phyloP scores from a whole-genome alignment of 495 filamentous ascomycete species.

The Aspergillus hancockii region DNA sequence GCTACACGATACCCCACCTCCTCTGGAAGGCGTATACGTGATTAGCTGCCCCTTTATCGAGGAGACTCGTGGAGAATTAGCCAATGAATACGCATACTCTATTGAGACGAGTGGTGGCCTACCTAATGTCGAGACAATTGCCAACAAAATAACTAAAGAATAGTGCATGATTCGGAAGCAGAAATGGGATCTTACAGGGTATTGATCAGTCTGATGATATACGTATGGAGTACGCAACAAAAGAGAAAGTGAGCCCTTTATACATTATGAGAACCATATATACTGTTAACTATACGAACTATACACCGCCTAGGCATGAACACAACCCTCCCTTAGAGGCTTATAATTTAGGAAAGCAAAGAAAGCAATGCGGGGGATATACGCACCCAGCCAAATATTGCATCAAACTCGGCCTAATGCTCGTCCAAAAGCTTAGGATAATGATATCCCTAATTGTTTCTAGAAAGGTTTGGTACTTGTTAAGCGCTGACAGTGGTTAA shows the following conservation, averaged over 20 bases:
- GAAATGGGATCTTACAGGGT: neutral
- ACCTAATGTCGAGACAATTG: neutral
- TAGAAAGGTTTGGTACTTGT: no score
- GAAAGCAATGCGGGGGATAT: no score
- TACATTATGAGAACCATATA: neutral
- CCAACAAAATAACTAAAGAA: neutral
- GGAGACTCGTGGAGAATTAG: neutral
- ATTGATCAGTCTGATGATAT: neutral
- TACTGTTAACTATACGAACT: neutral
- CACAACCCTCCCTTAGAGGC: no score
- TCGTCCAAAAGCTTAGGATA: no score
- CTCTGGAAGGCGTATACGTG: slow-evolving; percentile 19
- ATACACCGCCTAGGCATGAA: no score
- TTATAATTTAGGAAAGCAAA: no score
- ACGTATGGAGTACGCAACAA: neutral
- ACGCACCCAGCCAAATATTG: no score
- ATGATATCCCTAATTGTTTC: no score
- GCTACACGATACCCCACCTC: slow-evolving; percentile 22
- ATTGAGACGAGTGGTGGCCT: neutral
- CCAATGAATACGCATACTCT: neutral
- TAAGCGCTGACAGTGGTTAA: no score
- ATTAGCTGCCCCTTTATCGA: slow-evolving; percentile 16
- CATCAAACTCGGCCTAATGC: no score
- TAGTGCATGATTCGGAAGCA: neutral
- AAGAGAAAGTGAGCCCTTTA: neutral